Evolutionary conservation across 2,329 filamentous ascomycete species (phyloP), one percentile per base, ranked within the genome.

Genomic region (Akanthomyces muscarius): DNA sequence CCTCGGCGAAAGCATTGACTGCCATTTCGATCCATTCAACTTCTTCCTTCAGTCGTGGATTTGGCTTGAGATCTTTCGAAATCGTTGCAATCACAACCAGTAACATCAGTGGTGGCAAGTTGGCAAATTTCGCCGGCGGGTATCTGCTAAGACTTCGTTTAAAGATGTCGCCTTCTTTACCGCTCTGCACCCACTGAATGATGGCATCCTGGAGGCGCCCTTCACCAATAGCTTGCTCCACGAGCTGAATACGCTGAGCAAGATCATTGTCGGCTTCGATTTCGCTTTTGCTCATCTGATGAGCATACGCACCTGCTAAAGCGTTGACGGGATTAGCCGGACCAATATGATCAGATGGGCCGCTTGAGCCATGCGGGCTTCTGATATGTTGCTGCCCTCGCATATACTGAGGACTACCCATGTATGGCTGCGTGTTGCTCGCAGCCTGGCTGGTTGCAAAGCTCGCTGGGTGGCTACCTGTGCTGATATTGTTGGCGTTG

Each of bases 171-270:
- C 86, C 81, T 71, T 87, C 83, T 41, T 83, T 81, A 18, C 81
- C 82, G 67, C 82, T 83, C 73, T 90, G 87, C 62, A 89, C 82
- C 87, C 87, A 89, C 65, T 83, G 83, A 63, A 89, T 81, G 71
- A 88, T 81, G 48, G 85, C 87, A 60, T 84, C 82, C 69, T 89
- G 86, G 62, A 83, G 82, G 42, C 84, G 82, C 25, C 84, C 84
- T 36, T 83, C 80, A 42, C 82, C 79, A 75, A 95, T 86, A 50
- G 86, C 76, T 55, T 79, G 75, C 56, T 86, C 85, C 64, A 94
- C 87, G 28, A 80, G 77, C 21, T 84, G 80, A 25, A 89, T 80
- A 58, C 81, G 75, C 56, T 80, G 77, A 47, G 82, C 77, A 58
- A 86, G 76, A 69, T 91, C 87, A 50, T 77, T 72, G 50, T 79